phyloP scores from a whole-genome alignment of 768 basidiomycete species.

The Pulveroboletus sp. region DNA sequence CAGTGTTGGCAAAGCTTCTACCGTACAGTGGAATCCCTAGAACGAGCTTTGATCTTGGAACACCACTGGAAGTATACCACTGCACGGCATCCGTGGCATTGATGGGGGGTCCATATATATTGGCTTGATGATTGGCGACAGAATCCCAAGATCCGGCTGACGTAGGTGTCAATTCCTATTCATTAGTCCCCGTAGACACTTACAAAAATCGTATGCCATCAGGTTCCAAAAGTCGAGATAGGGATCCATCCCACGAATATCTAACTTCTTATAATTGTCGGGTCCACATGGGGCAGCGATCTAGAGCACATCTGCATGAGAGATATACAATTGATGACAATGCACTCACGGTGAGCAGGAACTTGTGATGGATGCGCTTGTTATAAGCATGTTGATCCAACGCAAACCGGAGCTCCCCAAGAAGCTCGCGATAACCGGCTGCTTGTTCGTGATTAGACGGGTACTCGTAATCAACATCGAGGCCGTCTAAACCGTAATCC shows the following conservation, averaged over 20 bases:
- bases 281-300: conserved; percentile 93
- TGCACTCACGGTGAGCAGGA: conserved; percentile 65
- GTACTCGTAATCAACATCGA: conserved; percentile 94
- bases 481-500: conserved; percentile 88
- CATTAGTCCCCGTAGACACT: conserved; percentile 23
- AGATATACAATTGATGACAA: neutral
- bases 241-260: conserved; percentile 79
- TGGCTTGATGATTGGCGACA: conserved; percentile 80
- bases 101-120: conserved; percentile 64
- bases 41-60: conserved; percentile 75
- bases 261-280: conserved; percentile 76
- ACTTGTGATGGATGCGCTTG: conserved; percentile 58
- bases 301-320: conserved; percentile 34
- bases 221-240: conserved; percentile 95
- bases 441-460: conserved; percentile 78
- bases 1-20: conserved; percentile 80
- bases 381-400: conserved; percentile 71
- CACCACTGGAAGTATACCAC: conserved; percentile 69
- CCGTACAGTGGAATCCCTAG: conserved; percentile 94
- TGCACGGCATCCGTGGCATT: conserved; percentile 61
- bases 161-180: conserved; percentile 8
- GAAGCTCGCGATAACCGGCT: conserved; percentile 74
- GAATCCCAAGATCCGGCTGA: conserved; percentile 75
- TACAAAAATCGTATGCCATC: conserved; percentile 89
- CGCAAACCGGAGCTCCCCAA: conserved; percentile 68